Evolutionary conservation across 495 filamentous ascomycete genomes (phyloP).

Genomic region (Parathielavia hyrcaniae): DNA sequence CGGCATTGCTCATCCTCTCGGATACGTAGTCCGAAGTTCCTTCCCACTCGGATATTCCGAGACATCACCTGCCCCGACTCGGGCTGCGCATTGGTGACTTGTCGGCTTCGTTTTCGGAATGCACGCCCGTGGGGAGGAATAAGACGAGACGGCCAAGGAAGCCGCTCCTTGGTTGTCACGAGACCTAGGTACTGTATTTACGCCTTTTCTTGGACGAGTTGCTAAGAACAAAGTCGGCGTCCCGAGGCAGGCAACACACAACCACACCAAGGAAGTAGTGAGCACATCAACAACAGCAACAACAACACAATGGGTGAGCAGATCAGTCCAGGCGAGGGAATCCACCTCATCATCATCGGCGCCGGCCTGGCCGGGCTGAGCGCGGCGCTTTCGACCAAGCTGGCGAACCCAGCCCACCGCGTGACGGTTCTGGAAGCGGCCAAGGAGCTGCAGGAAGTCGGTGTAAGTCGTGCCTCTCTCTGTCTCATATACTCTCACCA

Average conservation of each 20-base stretch:
- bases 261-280: too few relatives aligned
- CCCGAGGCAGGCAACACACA: background rate
- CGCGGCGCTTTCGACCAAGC: conserved; percentile 50
- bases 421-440: conserved; percentile 51
- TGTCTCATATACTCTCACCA: conserved; percentile 11
- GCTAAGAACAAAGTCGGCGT: too few relatives aligned
- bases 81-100: too few relatives aligned
- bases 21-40: background rate
- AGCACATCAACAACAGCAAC: background rate
- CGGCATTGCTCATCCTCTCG: background rate
- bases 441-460: conserved; percentile 36
- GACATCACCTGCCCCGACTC: too few relatives aligned
- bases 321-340: conserved; percentile 7
- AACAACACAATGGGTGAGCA: background rate
- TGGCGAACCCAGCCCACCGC: conserved; percentile 42
- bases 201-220: too few relatives aligned
- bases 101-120: too few relatives aligned
- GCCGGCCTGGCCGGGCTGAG: conserved; percentile 54
- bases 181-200: too few relatives aligned
- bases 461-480: conserved; percentile 35
- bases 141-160: too few relatives aligned
- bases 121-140: too few relatives aligned
- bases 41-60: background rate
- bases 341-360: conserved; percentile 47
- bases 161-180: too few relatives aligned